phyloP scores from a whole-genome alignment of 2,329 filamentous ascomycete species.

The Trichophaea hybrida region DNA sequence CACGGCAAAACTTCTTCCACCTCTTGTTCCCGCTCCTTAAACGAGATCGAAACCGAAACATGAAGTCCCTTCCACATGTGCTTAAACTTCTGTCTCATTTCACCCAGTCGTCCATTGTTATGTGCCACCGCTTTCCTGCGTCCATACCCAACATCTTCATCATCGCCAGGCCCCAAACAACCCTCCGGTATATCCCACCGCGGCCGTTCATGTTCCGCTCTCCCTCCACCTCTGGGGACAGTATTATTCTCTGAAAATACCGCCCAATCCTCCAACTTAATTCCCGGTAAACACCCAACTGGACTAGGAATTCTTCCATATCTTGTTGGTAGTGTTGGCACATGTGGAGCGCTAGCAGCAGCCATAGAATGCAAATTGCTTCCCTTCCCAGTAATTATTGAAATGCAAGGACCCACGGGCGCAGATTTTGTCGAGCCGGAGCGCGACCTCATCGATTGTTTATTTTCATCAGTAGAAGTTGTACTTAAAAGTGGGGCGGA shows the following conservation, averaged over 20 bases:
- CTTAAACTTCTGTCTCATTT: conserved; percentile 2
- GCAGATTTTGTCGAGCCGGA: not conserved
- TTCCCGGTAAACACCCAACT: conserved; percentile 1
- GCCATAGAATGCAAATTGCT: not conserved
- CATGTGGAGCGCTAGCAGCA: not conserved
- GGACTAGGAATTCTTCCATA: not conserved
- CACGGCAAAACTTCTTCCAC: not conserved
- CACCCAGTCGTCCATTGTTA: not conserved
- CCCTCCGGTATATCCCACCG: not conserved
- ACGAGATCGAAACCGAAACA: not conserved
- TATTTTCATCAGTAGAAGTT: not conserved
- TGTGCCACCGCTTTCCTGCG: not conserved
- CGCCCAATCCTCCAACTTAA: not conserved
- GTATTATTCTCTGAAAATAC: not conserved
- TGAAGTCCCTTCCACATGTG: conserved; percentile 2
- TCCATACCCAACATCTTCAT: not conserved
- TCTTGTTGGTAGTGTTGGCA: not conserved
- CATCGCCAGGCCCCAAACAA: not conserved
- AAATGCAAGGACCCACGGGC: not conserved
- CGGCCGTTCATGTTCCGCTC: not conserved
- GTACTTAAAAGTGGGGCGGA: not conserved
- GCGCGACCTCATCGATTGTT: not conserved
- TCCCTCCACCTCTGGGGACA: not conserved
- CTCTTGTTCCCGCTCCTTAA: not conserved
- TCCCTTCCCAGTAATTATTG: not conserved